Evolutionary conservation across 2,329 filamentous ascomycete species (phyloP), one percentile per base, ranked within the genome.

Genomic region (Beauveria bassiana): DNA sequence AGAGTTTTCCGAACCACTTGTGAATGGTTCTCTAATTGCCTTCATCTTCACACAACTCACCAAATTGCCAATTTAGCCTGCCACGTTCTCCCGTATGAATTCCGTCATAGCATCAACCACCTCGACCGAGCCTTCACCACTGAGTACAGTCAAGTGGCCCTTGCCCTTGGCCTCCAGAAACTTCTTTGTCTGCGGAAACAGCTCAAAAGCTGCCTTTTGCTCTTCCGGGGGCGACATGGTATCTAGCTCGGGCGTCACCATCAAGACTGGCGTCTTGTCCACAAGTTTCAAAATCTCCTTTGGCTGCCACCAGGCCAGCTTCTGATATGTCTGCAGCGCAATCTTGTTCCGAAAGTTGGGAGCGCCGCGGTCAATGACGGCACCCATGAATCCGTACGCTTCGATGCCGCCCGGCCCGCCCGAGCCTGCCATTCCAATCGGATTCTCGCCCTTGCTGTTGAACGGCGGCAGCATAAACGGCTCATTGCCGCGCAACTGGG

Each of bases 111-210:
- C 53, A 20, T 55, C 40, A 7, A 55, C 53, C 53, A 55, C 53
- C 40, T 55, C 40, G 18, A 31, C 53, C 18, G 53, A 55, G 24
- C 53, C 53, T 16, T 55, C 53, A 9, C 53, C 53, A 12, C 53
- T 55, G 10, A 55, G 53, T n/a, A 55, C 53, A 8, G 53, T 55
- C 5, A 55, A 24, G 20, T 55, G 53, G 34, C 53, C 53, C 40
- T 55, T 55, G 24, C 53, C 53, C 53, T 55, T 55, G 24, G 53
- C 53, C 24, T 55, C 53, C 0, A 55, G 24, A 16, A 55, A 55
- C 24, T 3, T 45, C 10, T 55, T 55, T 3, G 53, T 55, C 96
- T 83, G 70, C 91, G 82, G 63, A n/a, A 58, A 47, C 0, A 40
- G 22, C n/a, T 61, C 58, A 53, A 63, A 61, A 1, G 61, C 52